Evolutionary conservation across 306 rosid species (phyloP), one percentile per base, ranked within the genome.

Genomic region (Lathyrus tuberosus): DNA sequence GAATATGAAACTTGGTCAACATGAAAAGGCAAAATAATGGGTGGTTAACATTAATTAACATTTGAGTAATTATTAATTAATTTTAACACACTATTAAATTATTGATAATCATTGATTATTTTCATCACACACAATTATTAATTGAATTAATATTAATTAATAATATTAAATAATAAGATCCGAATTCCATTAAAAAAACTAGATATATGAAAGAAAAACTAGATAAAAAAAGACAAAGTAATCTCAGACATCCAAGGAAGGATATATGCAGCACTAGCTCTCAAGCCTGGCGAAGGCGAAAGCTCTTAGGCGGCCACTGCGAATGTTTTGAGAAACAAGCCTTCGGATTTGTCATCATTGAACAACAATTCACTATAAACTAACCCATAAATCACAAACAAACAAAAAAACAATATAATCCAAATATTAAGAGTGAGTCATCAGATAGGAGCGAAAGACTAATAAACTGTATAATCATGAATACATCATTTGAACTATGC

Each of bases 361-460:
- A 52, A 5, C 7, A 51, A 4, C 7, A 31, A 31, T 31, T 31
- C 58, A 18, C 17, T 2, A 44, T 13, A 1, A 44, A 44, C 6
- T 4, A 43, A 12, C 3, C 6, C 3, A n/a, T n/a, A n/a, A n/a
- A n/a, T n/a, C 7, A 13, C 2, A 44, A 44, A 0, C 4, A 44
- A 5, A 3, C 0, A 14, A 14, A 44, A 5, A 12, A 11, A 5
- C 1, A 0, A 14, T 0, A 13, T 5, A 14, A 1, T 9, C 14
- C 8, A 44, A 4, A 44, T 24, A 24, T 1, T 24, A 24, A 1
- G 26, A 24, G 2, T 1, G 74, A 86, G 83, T 66, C 95, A 83
- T 92, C 98, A 89, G 95, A 92, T 92, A 88, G 96, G 92, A 87
- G 96, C 91, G 91, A 88, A 88, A 92, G 98, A 92, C 92, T 52